Base-by-base conservation (phyloP, 306 rosid genomes). In the Pyrus communis region DNA sequence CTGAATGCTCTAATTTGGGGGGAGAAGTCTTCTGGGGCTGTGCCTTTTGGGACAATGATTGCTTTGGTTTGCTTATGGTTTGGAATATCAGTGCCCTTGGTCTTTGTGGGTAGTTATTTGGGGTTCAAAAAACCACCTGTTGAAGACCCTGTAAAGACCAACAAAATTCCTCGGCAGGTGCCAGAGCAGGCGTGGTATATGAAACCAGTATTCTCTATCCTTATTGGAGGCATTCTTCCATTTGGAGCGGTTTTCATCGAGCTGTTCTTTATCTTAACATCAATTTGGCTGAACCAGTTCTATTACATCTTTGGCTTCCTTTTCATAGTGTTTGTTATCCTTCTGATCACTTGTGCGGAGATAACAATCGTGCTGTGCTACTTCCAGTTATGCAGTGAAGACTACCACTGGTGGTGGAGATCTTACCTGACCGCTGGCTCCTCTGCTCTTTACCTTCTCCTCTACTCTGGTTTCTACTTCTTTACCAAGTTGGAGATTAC, bases 181-280 rank as follows among this genome's bases (percentile, higher is more conserved):
- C 99, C 99, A 5, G 97, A 92, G 85, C 99, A 95, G 84, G 93
- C 99, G n/a, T 95, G 99, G 99, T 95, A 95, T 75, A 95, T 95
- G 99, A 85, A 85, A 46, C 97, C 98, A 4, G 87, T 89, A 82
- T 92, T 95, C 92, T 95, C 99, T 58, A 81, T 95, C 59, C 99
- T 95, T 73, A 87, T 95, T 43, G 99, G 99, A 75, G 99, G 99
- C 78, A 95, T 95, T 78, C 99, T 95, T 84, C 99, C 99, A 79
- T 95, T 95, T 42, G 98, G 98, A 67, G 99, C 99, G 13, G 99
- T 92, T 74, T 95, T 95, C 73, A 95, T 95, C 14, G 99, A 95
- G 88, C 93, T 95, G 75, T 95, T 95, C 96, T 95, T 92, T 84
- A 95, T 95, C 87, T 82, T 95, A 87, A 95, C 99, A 40, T 95